A percentile compares a stretch with the other conserved stretches of the same genome.
phyloP scores from a whole-genome alignment of 495 filamentous ascomycete genomes.

The Chaetomium fimeti region DNA sequence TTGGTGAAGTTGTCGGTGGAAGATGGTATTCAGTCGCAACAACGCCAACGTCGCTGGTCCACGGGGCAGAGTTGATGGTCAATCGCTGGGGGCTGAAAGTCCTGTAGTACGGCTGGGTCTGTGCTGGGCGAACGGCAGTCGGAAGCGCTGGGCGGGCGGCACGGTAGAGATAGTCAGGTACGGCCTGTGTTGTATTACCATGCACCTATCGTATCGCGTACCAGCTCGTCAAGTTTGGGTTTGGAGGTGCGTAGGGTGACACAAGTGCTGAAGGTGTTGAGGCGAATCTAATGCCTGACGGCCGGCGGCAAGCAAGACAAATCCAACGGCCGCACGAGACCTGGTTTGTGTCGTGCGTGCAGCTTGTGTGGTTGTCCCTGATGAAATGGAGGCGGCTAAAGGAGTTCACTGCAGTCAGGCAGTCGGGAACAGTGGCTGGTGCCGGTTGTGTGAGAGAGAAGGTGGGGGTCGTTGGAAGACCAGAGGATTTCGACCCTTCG shows the following conservation, averaged over 20 bases:
- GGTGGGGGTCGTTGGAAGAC: constrained; percentile 15
- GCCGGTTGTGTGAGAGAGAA: constrained; percentile 12
- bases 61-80: not conserved
- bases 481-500: not conserved
- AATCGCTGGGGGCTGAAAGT: constrained; percentile 16
- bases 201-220: not conserved
- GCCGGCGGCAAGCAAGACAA: constrained; percentile 12
- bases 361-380: too few relatives aligned
- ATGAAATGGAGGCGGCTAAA: constrained; percentile 16
- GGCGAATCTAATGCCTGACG: not conserved
- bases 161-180: too few relatives aligned
- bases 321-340: not conserved
- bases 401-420: not conserved
- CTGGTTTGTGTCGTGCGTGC: not conserved
- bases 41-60: constrained; percentile 2
- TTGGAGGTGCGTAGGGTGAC: not conserved
- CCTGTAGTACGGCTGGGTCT: constrained; percentile 8
- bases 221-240: not conserved
- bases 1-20: not conserved
- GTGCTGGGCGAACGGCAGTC: constrained; percentile 9
- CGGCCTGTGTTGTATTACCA: not conserved
- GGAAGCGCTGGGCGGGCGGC: not conserved
- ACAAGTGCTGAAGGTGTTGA: not conserved
- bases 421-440: constrained; percentile 12
- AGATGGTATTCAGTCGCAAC: not conserved